Conservation (phyloP, 495 filamentous ascomycete species). For the Endocarpon pusillum region DNA sequence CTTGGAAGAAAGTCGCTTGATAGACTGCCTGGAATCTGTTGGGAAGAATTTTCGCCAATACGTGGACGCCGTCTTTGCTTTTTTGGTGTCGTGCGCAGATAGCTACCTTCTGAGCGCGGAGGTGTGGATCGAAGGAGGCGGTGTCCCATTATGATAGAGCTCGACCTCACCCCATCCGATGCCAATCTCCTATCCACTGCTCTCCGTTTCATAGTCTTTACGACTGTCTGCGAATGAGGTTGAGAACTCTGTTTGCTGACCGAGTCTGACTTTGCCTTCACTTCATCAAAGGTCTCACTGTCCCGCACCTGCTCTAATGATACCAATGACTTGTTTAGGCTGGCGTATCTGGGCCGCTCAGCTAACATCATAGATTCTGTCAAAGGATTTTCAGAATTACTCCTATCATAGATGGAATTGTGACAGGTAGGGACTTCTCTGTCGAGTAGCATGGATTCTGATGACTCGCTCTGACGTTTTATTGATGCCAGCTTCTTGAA, state of each 20-base stretch:
- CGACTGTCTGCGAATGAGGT: slow-evolving; percentile 1
- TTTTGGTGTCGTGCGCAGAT: too few species aligned
- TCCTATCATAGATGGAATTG: background rate
- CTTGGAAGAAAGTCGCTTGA: too few species aligned
- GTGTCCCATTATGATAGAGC: background rate
- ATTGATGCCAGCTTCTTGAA: slow-evolving; percentile 1
- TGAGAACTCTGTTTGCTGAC: background rate
- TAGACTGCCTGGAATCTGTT: too few species aligned
- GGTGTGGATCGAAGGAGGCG: background rate
- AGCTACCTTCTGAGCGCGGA: background rate
- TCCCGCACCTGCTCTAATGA: background rate
- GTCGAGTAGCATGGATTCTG: slow-evolving; percentile 22
- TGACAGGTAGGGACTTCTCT: slow-evolving; percentile 2
- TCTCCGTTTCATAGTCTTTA: too few species aligned
- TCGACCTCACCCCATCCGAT: background rate
- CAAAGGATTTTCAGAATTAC: background rate
- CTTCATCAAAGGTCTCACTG: background rate
- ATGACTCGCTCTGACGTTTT: slow-evolving; percentile 10
- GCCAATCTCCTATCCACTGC: background rate
- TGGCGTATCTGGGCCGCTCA: background rate
- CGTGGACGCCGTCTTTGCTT: too few species aligned
- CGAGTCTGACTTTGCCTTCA: background rate
- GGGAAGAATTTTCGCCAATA: too few species aligned
- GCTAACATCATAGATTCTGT: too few species aligned
- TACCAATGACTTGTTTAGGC: background rate